Base-by-base conservation (phyloP, 352 stramenopile genomes). In the Phytopythium sindhum region DNA sequence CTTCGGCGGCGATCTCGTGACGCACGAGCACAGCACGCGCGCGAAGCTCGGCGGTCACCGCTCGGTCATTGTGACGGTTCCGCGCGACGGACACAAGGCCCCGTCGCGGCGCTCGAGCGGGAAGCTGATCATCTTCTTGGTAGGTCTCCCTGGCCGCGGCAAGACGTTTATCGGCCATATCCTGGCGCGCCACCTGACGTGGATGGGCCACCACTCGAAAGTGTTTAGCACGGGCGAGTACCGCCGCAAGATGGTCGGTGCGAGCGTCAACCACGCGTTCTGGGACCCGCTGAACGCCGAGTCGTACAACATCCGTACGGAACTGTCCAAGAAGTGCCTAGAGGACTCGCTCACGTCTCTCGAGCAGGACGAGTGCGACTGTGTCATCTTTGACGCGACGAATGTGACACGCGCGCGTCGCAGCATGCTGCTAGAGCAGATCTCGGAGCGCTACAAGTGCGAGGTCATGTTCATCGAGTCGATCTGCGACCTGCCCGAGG, bases 121-220 rank as follows among this genome's bases (percentile, higher is more conserved):
- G 12, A 95, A 93, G 62, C 79, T 95, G 10, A 89, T 93, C 29
- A 81, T 95, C 63, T 90, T 95, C 42, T 68, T 95, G 1, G 86
- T 95, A 1, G 86, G 86, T 0, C 70, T 95, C 3, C 86, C 86
- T 28, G 86, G 84, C 5, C 77, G 86, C 21, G 86, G 86, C n/a
- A 95, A 95, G 69, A 95, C 86, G 23, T 93, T 92, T 60, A 91
- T 95, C 50, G 86, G 83, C 1, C 82, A 95, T 68, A 91, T 91
- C 60, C 64, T 95, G 12, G 80, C 84, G 29, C 79, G 86, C 23
- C 82, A 95, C 65, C 73, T 95, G 71, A 93, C 84, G 23, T 95
- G 86, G 86, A 93, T 95, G 84, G 86, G 86, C 19, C 83, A 95
- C 64, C 75, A 90, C 51, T 88, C 83, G 14, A 82, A 86, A 33